Evolutionary conservation across 2,329 filamentous ascomycete genomes (phyloP), one percentile per base, ranked within the genome.

Genomic region (Colletotrichum sp.): DNA sequence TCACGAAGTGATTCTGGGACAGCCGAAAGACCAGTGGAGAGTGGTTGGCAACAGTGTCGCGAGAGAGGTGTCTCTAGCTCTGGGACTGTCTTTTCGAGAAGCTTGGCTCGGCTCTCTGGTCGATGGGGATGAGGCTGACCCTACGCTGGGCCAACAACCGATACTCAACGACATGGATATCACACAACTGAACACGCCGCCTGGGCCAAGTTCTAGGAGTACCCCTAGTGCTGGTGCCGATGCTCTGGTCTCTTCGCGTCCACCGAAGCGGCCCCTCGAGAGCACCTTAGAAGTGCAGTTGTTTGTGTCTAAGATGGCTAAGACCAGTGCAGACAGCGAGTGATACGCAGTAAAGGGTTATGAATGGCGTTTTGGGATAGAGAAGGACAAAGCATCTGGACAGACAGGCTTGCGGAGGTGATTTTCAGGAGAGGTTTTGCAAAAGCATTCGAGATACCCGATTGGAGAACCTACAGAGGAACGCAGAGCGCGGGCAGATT

Each of bases 31-130:
- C 2, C 93, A 95, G 80, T 92, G 90, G 85, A 90, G 88, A 71
- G 91, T 95, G 24, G 87, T 96, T 0, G 95, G 95, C 0, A 98
- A 98, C 82, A 95, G 93, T 32, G 95, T 98, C 0, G 91, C 94
- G 4, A 87, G 94, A 10, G 90, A 91, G 28, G 90, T 95, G 2
- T 91, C 94, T 0, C 83, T 95, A 21, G 91, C 92, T 0, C 82
- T 96, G 2, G 95, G 95, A 0, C 80, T 94, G 6, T 86, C 88
- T 12, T 84, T 96, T 15, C 87, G 93, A 9, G 89, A 93, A 76
- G 93, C 93, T 0, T 92, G 85, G 84, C 79, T 84, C 6, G 86
- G 85, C 0, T 83, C 84, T 4, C 76, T 87, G 21, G 28, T 77
- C 3, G 75, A 76, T 24, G 75, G 67, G 16, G 77, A 77, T 12